These are phyloP conservation scores for Raffaelea albimanens DNA, from an alignment of 2,329 filamentous ascomycete genomes.

Conservation along the genomic window DNA sequence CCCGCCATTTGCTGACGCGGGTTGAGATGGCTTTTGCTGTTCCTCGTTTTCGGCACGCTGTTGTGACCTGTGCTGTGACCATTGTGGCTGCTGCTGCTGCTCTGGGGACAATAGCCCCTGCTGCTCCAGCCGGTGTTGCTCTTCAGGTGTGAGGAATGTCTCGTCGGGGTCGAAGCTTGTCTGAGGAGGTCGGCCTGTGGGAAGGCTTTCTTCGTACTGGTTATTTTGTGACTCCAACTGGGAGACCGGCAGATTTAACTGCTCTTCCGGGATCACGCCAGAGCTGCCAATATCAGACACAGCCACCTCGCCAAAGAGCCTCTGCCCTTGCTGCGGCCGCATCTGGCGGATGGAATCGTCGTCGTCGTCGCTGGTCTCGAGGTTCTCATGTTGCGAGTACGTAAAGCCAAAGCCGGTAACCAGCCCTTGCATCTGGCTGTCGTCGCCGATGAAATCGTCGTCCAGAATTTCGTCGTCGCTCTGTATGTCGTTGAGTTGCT, in stretches of 20 bases:
- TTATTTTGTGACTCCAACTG: constrained; percentile 3
- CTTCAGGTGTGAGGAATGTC: constrained; percentile 6
- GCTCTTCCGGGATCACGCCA: constrained; percentile 37
- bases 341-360: constrained; percentile 13
- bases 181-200: constrained; percentile 14
- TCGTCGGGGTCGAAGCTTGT: constrained; percentile 30
- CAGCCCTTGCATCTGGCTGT: constrained; percentile 21
- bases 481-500: constrained; percentile 6
- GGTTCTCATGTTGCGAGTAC: constrained; percentile 73
- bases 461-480: constrained; percentile 20
- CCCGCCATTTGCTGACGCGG: background rate
- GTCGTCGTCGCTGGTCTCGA: constrained; percentile 16
- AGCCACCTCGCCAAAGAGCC: constrained; percentile 47
- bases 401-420: constrained; percentile 25
- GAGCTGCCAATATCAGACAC: constrained; percentile 44
- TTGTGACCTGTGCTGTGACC: constrained; percentile 11
- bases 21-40: background rate
- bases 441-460: constrained; percentile 18
- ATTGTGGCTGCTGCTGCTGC: constrained; percentile 4
- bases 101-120: background rate
- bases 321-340: constrained; percentile 15
- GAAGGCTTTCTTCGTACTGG: background rate
- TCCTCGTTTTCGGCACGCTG: constrained; percentile 10
- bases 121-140: too few relatives aligned
- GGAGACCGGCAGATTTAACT: constrained; percentile 42